Base-by-base conservation (phyloP, 2,329 filamentous ascomycete genomes). In the Colletotrichum costaricense region DNA sequence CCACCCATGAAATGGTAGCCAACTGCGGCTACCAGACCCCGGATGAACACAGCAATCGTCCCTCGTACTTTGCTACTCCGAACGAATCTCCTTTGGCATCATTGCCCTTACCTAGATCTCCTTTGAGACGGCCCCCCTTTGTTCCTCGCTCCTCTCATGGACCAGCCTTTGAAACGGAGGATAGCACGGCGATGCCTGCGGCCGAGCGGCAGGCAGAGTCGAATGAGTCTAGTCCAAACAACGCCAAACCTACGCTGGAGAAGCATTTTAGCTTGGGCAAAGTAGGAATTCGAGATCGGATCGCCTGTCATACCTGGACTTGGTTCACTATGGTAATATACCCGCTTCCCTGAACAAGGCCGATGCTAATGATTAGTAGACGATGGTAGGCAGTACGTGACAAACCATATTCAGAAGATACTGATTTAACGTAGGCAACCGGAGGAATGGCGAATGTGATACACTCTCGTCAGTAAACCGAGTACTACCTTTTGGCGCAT, bases 271-370 rank as follows among this genome's bases (percentile, higher is more conserved):
- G 75, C 11, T 63, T 46, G 1, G 78, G 73, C n/a, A 84, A 81
- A 58, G 81, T 88, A 58, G 81, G 86, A 19, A 77, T 89, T 60
- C 82, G 84, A 49, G 88, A 89, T 74, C 82, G 88, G 46, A 86
- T 90, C 72, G 84, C 83, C 54, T 89, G 86, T 73, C 86, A 86
- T 74, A 85, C 85, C 76, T 96, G 94, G 94, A 95, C 93, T 0
- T 96, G 92, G 87, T 96, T 95, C 78, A 94, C 93, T 26, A 88
- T 88, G 85, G 84, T 84, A 77, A 24, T 16, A 58, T 33, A 46
- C 16, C 14, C 19, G 4, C 16, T 16, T 11, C 12, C 42, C 30
- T 5, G 3, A 49, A 7, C 11, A n/a, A 49, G 5, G 30, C 56
- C 5, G 24, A 26, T 59, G 57, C 77, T 78, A 65, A 79, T 73